Percentiles rank a stretch among this genome's conserved stretches.
Conservation (phyloP, 495 filamentous ascomycete genomes). For the Clavariopsis aquatica region DNA sequence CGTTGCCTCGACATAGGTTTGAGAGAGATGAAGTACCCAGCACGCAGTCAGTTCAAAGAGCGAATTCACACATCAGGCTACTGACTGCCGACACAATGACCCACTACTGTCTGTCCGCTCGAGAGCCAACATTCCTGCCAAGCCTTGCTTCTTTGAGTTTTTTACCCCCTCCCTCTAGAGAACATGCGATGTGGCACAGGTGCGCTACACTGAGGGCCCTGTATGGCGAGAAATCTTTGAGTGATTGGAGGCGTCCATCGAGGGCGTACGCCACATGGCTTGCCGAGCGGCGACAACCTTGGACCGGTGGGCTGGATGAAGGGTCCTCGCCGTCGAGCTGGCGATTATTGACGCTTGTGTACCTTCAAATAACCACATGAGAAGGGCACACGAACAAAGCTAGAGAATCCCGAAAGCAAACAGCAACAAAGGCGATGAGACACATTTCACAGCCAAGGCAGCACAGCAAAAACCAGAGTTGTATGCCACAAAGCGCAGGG, state of each 20-base stretch:
- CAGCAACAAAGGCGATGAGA: too few species aligned
- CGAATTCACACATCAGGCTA: background rate
- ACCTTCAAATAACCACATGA: background rate
- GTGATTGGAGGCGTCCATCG: too few species aligned
- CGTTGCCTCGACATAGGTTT: background rate
- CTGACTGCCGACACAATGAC: background rate
- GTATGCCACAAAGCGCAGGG: too few species aligned
- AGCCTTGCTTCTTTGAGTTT: background rate
- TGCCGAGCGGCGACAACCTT: background rate
- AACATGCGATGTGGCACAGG: background rate
- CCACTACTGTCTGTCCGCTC: background rate
- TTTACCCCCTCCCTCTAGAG: background rate
- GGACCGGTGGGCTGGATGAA: slow-evolving; percentile 7
- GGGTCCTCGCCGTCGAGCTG: background rate
- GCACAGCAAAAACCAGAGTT: too few species aligned
- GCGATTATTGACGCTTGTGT: background rate
- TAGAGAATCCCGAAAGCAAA: too few species aligned
- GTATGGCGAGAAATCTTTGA: background rate
- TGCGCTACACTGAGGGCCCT: background rate
- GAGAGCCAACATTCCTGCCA: background rate
- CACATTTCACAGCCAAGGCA: too few species aligned
- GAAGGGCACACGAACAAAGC: too few species aligned
- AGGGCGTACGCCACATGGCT: background rate
- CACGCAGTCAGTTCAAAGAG: slow-evolving; percentile 6
- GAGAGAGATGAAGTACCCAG: too few species aligned